These are phyloP conservation scores for Cystobasidiopsis lactophilus DNA, from an alignment of 768 basidiomycete genomes.

Conservation along the genomic window DNA sequence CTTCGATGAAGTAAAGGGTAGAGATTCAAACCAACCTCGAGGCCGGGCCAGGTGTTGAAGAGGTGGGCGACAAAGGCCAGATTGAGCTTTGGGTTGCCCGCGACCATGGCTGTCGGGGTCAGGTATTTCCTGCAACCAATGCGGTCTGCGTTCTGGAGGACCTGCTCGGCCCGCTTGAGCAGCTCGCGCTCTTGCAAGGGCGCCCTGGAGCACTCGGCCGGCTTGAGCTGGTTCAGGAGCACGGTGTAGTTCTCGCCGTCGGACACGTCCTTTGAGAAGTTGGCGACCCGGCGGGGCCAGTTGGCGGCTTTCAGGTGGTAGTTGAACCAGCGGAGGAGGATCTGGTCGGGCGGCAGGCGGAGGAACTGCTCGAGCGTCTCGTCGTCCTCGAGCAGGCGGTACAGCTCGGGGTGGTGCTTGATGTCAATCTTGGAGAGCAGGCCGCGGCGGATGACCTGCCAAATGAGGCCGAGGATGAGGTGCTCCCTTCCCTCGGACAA, in stretches of 20 bases:
- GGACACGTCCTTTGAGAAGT: slow-evolving; percentile 90
- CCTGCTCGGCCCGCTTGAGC: slow-evolving; percentile 68
- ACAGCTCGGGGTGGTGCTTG: slow-evolving; percentile 91
- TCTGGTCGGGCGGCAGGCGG: slow-evolving; percentile 84
- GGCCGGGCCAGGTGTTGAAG: slow-evolving; percentile 91
- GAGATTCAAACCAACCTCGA: slow-evolving; percentile 28
- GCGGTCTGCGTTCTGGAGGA: slow-evolving; percentile 74
- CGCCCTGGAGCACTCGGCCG: slow-evolving; percentile 70
- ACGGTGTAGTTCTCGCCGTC: slow-evolving; percentile 97
- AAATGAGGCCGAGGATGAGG: slow-evolving; percentile 88
- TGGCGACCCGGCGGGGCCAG: slow-evolving; percentile 67
- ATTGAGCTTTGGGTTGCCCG: slow-evolving; percentile 91
- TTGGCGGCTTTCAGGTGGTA: slow-evolving; percentile 90
- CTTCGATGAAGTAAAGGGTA: background rate
- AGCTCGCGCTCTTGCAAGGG: slow-evolving; percentile 71
- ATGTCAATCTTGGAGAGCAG: slow-evolving; percentile 87
- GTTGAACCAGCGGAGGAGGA: slow-evolving; percentile 96
- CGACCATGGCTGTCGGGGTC: slow-evolving; percentile 66
- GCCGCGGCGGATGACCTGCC: slow-evolving; percentile 92
- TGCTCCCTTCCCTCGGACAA: slow-evolving; percentile 84
- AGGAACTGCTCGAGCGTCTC: slow-evolving; percentile 94
- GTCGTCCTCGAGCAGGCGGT: slow-evolving; percentile 82
- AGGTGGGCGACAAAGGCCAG: slow-evolving; percentile 95
- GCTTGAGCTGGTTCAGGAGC: slow-evolving; percentile 84
- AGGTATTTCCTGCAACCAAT: slow-evolving; percentile 94